Base-by-base conservation (phyloP, 176 grass and related monocot genomes). In the Triticum monococcum region DNA sequence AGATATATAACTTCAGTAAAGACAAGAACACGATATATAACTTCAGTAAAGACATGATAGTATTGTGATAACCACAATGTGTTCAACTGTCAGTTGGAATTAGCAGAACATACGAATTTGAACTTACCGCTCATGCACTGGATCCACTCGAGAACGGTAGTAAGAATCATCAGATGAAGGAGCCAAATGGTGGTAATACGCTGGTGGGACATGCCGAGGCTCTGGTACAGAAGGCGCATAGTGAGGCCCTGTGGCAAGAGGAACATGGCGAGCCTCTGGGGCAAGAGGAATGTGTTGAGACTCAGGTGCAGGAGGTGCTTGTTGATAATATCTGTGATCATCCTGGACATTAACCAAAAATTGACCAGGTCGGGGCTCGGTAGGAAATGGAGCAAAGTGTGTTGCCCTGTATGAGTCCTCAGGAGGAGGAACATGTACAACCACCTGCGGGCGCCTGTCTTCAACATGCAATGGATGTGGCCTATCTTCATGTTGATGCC, bases 241-340 rank as follows among this genome's bases (percentile, higher is more conserved):
- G 18, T 43, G 82, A 85, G 75, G 67, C 17, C 76, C 82, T 68
- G 41, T 0, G 23, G 68, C 77, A 84, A 26, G 70, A 0, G 78
- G 83, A 60, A 28, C 46, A 36, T 79, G 85, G 54, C 33, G 83
- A 79, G 83, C 22, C 40, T 78, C 81, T 43, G 17, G 31, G 8
- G 64, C 32, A 72, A 68, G 65, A 72, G 84, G 84, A 79, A 83
- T 30, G 56, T 60, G 78, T 32, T 20, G 68, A 83, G 87, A 73
- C 63, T 89, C 87, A 1, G 68, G 32, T 16, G 36, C 71, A 84
- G 18, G 36, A 79, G 54, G 67, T 35, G 4, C 85, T 82, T 66
- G 82, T 46, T 72, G 35, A 70, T 87, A 89, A 79, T 92, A 80
- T 67, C 62, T 75, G 77, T 40, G 69, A 77, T 84, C 93, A 90